These are phyloP conservation scores for Syzygium jambos DNA, from an alignment of 345 rosid species.

Conservation along the genomic window DNA sequence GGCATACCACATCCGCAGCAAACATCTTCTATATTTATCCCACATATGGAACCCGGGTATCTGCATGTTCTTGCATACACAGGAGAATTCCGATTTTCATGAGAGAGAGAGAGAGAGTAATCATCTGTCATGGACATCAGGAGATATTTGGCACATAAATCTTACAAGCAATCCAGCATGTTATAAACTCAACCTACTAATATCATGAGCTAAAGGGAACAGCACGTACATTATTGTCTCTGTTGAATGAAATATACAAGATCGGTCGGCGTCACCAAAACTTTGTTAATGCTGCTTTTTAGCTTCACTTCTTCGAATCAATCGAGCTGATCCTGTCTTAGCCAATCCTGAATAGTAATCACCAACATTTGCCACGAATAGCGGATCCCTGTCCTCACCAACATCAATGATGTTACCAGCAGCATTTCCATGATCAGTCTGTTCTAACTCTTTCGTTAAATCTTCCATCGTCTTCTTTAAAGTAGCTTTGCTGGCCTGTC, in stretches of 20 bases:
- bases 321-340: constrained; percentile 50
- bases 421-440: constrained; percentile 41
- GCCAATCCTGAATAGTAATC: constrained; percentile 64
- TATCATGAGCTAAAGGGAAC: background rate
- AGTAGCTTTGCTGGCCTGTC: constrained; percentile 66
- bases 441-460: constrained; percentile 67
- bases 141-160: background rate
- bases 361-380: constrained; percentile 91
- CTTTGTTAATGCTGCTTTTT: background rate
- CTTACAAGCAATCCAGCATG: background rate
- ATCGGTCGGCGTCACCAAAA: background rate
- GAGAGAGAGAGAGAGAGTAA: background rate
- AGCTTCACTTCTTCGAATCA: constrained; percentile 37
- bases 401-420: constrained; percentile 9
- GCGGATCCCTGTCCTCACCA: constrained; percentile 54
- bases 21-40: background rate
- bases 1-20: background rate
- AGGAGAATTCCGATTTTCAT: background rate
- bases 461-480: constrained; percentile 84
- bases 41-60: background rate
- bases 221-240: background rate
- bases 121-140: background rate
- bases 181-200: background rate
- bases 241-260: background rate
- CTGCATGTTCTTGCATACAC: background rate